Evolutionary conservation across 2,329 filamentous ascomycete species (phyloP).

Genomic region (Calonectria pteridis): DNA sequence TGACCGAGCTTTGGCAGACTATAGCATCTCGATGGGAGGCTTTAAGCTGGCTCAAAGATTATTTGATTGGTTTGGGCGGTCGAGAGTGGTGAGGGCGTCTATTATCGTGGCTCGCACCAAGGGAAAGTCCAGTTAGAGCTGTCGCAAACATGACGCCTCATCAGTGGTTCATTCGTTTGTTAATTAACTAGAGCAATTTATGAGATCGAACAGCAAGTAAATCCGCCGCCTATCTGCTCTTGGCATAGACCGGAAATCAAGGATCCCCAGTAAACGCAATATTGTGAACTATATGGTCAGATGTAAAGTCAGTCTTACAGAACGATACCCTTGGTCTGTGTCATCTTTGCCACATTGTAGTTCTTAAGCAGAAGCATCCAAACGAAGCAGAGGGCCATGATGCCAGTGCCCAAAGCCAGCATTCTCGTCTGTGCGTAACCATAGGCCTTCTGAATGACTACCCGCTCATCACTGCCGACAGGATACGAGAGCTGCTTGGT

Average conservation of each 20-base stretch:
- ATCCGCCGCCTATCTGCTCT: neutral
- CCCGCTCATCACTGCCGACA: conserved; percentile 55
- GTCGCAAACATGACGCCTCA: neutral
- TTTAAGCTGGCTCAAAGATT: conserved; percentile 52
- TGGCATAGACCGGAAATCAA: neutral
- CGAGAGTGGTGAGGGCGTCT: conserved; percentile 50
- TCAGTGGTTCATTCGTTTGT: neutral
- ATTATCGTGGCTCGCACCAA: conserved; percentile 50
- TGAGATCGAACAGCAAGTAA: neutral
- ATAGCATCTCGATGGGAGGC: conserved; percentile 52
- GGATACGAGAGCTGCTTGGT: conserved; percentile 62
- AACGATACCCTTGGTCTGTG: conserved; percentile 63
- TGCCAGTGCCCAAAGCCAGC: conserved; percentile 50
- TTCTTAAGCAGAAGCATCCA: conserved; percentile 60
- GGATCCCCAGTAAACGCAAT: neutral
- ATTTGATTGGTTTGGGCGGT: conserved; percentile 54
- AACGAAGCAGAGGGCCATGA: conserved; percentile 46
- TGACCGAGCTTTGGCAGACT: conserved; percentile 47
- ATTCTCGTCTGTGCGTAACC: conserved; percentile 61
- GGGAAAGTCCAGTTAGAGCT: neutral
- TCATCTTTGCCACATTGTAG: conserved; percentile 59
- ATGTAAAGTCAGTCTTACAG: conserved; percentile 51
- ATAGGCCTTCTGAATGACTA: conserved; percentile 70
- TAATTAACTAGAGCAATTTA: neutral
- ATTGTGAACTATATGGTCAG: neutral